phyloP scores from a whole-genome alignment of 805 yeast genomes.

The Hanseniaspora lachancei region DNA sequence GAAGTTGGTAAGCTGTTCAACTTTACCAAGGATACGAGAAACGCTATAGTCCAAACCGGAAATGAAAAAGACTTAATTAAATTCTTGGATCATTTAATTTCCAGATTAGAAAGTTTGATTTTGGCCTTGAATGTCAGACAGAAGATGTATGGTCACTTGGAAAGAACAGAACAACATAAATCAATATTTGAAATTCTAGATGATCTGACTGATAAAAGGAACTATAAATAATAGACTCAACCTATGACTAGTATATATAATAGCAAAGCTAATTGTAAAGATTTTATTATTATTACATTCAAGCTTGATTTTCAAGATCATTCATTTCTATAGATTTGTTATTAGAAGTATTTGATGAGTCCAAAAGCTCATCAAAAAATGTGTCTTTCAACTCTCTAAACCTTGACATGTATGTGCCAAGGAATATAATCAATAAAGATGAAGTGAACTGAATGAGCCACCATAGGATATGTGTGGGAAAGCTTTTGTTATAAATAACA shows the following conservation, averaged over 20 bases:
- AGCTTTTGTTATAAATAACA: slow-evolving; percentile 37
- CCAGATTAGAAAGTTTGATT: slow-evolving; percentile 54
- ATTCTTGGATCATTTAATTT: slow-evolving; percentile 50
- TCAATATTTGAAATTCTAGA: slow-evolving; percentile 24
- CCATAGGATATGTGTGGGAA: slow-evolving; percentile 68
- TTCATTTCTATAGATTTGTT: slow-evolving; percentile 16
- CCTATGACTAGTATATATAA: too few species aligned
- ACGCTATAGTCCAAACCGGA: slow-evolving; percentile 18
- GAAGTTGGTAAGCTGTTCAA: slow-evolving; percentile 12
- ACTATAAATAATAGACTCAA: background rate
- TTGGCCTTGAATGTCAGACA: slow-evolving; percentile 35
- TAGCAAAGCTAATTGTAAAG: background rate
- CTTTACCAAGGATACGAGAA: slow-evolving; percentile 20
- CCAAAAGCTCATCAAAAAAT: slow-evolving; percentile 73
- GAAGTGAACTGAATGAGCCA: slow-evolving; percentile 67
- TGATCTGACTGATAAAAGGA: slow-evolving; percentile 14
- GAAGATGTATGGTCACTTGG: slow-evolving; percentile 19
- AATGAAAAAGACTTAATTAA: slow-evolving; percentile 36
- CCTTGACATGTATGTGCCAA: slow-evolving; percentile 82
- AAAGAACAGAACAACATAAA: slow-evolving; percentile 13
- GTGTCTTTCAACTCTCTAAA: slow-evolving; percentile 86
- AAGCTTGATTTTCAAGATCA: slow-evolving; percentile 21
- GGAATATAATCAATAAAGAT: slow-evolving; percentile 51
- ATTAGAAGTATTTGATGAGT: slow-evolving; percentile 24
- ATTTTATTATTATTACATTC: background rate